Evolutionary conservation across 306 rosid species (phyloP).

Genomic region (Rubus parviflorus): DNA sequence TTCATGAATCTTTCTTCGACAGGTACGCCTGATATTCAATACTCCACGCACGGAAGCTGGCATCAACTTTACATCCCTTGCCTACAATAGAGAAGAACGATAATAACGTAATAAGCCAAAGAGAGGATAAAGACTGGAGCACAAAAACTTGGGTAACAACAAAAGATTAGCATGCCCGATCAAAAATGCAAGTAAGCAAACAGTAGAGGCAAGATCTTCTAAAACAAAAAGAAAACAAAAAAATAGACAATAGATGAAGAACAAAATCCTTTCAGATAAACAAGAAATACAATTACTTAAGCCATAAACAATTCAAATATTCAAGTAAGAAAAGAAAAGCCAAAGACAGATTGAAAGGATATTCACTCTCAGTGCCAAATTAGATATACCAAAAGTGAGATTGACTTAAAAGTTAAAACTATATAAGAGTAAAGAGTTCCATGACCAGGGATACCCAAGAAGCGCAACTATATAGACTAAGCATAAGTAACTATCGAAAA

Average conservation of each 20-base stretch:
- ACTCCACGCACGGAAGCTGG: constrained; percentile 64
- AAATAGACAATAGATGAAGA: not conserved
- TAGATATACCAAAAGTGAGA: no score
- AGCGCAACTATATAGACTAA: no score
- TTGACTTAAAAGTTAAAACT: no score
- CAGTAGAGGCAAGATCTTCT: not conserved
- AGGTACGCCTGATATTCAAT: constrained; percentile 59
- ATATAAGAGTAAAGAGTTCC: no score
- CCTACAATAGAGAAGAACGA: constrained; percentile 38
- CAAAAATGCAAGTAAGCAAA: not conserved
- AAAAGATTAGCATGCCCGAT: not conserved
- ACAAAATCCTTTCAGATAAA: not conserved
- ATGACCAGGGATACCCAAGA: no score
- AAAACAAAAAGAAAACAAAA: not conserved
- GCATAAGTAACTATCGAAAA: no score
- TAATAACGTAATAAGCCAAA: constrained; percentile 9
- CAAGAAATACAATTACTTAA: not conserved
- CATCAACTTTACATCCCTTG: constrained; percentile 78
- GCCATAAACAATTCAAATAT: not conserved
- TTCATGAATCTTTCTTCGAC: constrained; percentile 77
- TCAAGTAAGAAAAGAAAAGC: no score
- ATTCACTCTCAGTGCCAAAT: no score
- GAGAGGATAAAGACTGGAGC: not conserved
- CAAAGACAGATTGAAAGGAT: no score
- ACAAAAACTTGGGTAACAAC: not conserved